Evolutionary conservation across 176 grass and related monocot genomes (phyloP).

Genomic region (Triticum monococcum): DNA sequence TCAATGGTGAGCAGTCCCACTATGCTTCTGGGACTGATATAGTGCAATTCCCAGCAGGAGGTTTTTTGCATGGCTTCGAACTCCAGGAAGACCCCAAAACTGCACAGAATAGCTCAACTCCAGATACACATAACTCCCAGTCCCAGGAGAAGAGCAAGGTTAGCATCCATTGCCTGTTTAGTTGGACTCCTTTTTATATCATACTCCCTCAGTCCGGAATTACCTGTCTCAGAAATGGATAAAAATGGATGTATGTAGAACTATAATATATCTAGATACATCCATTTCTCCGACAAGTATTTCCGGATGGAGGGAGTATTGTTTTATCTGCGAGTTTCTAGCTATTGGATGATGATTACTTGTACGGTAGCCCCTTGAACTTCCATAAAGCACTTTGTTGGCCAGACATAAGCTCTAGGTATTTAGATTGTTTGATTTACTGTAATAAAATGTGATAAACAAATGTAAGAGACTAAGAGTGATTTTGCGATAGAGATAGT

Average conservation of each 20-base stretch:
- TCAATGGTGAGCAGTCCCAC: conserved; percentile 93
- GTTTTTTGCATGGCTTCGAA: conserved; percentile 90
- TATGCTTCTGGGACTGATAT: conserved; percentile 99
- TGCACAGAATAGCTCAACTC: conserved; percentile 43
- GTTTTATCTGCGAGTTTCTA: background rate
- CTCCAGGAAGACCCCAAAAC: conserved; percentile 71
- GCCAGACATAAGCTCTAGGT: background rate
- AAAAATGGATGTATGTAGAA: too few relatives aligned
- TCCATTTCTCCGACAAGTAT: too few relatives aligned
- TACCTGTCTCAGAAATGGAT: too few relatives aligned
- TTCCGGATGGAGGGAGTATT: background rate
- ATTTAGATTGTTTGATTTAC: background rate
- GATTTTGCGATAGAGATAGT: background rate
- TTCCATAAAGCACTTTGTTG: background rate
- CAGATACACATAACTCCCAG: conserved; percentile 48
- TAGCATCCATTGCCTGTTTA: conserved; percentile 5
- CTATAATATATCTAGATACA: too few relatives aligned
- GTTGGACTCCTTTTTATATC: background rate
- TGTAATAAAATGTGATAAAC: background rate
- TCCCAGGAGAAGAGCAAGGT: conserved; percentile 57
- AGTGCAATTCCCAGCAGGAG: conserved; percentile 74
- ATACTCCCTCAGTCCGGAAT: background rate
- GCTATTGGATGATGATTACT: background rate
- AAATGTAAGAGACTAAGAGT: background rate
- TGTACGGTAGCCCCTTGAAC: background rate